phyloP scores from a whole-genome alignment of 805 yeast genomes.

The Wickerhamiella domercqiae region DNA sequence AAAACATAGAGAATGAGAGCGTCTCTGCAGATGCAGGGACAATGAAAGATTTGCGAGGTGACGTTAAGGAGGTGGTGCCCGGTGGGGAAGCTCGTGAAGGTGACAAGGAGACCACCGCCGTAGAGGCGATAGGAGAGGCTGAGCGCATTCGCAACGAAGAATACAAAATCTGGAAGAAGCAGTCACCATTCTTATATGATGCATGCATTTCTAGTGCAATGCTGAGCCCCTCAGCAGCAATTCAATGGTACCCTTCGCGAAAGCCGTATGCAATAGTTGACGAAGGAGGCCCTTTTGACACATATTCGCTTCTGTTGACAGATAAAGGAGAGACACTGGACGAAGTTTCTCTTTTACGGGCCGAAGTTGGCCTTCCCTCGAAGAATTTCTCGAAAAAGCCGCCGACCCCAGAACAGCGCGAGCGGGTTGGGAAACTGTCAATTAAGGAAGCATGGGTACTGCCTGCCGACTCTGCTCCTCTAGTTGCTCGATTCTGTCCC shows the following conservation, averaged over 20 bases:
- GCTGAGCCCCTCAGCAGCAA: conserved; percentile 45
- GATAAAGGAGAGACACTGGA: conserved; percentile 26
- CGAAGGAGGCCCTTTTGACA: conserved; percentile 15
- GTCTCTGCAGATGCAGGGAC: too few relatives aligned
- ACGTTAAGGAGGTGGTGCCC: too few relatives aligned
- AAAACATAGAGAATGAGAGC: too few relatives aligned
- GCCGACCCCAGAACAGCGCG: background rate
- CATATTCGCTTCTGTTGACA: conserved; percentile 42
- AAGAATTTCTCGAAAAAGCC: background rate
- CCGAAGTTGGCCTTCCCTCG: conserved; percentile 24
- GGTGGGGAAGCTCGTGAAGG: too few relatives aligned
- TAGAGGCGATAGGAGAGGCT: conserved; percentile 6
- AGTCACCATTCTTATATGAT: conserved; percentile 43
- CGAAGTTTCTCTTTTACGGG: conserved; percentile 32
- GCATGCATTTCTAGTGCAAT: conserved; percentile 38
- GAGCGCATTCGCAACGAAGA: conserved; percentile 22
- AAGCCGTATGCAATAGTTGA: conserved; percentile 2
- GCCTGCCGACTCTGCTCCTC: conserved; percentile 7
- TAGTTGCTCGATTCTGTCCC: conserved; percentile 35
- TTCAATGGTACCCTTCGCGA: conserved; percentile 45
- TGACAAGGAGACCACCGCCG: too few relatives aligned
- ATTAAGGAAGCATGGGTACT: conserved; percentile 4
- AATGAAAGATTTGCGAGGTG: too few relatives aligned
- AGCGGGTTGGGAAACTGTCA: conserved; percentile 1
- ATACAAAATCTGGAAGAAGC: conserved; percentile 50